A percentile compares a stretch with the other conserved stretches of the same genome.
Evolutionary conservation across 768 basidiomycete species (phyloP).

Genomic region (Agaricus bisporus): DNA sequence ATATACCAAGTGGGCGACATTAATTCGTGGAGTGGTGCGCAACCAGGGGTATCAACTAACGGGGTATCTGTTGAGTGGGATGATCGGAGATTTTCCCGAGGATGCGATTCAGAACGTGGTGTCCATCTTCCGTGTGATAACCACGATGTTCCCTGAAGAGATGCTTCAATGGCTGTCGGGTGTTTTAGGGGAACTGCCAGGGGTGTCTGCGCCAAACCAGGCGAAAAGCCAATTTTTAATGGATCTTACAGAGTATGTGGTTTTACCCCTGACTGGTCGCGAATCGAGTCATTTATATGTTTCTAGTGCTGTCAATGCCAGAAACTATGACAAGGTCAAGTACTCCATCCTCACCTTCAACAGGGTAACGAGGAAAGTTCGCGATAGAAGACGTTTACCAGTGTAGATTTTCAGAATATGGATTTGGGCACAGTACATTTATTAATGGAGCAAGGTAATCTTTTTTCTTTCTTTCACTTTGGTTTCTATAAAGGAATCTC

Average conservation of each 20-base stretch:
- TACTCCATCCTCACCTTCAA: conserved; percentile 67
- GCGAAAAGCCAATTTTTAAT: conserved; percentile 68
- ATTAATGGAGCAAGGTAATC: conserved; percentile 10
- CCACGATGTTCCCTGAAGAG: conserved; percentile 61
- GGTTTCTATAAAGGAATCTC: background rate
- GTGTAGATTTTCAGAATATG: conserved; percentile 25
- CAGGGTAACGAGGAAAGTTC: conserved; percentile 67
- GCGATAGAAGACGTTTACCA: conserved; percentile 51
- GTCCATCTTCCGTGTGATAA: conserved; percentile 68
- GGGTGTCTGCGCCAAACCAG: conserved; percentile 49
- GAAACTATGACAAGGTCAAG: conserved; percentile 77
- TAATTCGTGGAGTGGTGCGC: conserved; percentile 55
- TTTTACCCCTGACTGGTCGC: conserved; percentile 1
- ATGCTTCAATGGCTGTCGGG: conserved; percentile 68
- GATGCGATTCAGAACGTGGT: conserved; percentile 71
- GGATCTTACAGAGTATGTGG: conserved; percentile 68
- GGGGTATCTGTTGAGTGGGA: conserved; percentile 63
- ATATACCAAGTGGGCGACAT: conserved; percentile 51
- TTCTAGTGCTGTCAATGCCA: conserved; percentile 54
- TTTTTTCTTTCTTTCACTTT: conserved; percentile 9
- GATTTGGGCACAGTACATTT: conserved; percentile 3
- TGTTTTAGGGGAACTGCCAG: conserved; percentile 66
- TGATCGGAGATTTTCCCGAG: conserved; percentile 85
- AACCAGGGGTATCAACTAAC: conserved; percentile 72
- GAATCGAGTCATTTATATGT: conserved; percentile 10